Conservation (phyloP, 306 rosid genomes). For the Nissolia schottii region DNA sequence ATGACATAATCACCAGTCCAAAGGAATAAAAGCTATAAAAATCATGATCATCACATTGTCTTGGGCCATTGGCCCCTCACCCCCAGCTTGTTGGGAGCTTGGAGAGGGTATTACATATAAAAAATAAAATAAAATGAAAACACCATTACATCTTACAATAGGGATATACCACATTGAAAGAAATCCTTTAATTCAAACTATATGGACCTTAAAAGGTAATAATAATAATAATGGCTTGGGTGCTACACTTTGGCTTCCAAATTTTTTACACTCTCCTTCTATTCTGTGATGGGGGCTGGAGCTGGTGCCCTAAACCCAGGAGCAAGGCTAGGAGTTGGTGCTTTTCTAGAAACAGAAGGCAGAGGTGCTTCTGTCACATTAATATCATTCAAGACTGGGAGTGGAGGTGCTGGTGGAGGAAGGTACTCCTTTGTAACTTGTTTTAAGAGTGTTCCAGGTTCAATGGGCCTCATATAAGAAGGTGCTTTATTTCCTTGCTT, state of each 20-base stretch:
- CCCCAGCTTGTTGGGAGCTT: no score
- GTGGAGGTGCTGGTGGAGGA: constrained; percentile 70
- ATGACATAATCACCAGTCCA: no score
- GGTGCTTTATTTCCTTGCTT: constrained; percentile 28
- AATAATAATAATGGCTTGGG: background rate
- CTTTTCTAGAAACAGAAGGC: constrained; percentile 31
- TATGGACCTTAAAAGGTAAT: background rate
- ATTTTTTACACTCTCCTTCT: constrained; percentile 1
- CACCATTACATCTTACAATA: no score
- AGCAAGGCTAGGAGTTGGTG: background rate
- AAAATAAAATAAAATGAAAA: no score
- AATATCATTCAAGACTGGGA: constrained; percentile 33
- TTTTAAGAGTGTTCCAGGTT: constrained; percentile 52
- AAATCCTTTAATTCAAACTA: background rate
- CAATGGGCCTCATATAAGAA: constrained; percentile 49
- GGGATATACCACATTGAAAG: background rate
- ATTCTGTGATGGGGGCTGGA: background rate
- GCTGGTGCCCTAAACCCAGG: background rate
- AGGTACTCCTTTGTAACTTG: background rate
- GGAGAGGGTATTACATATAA: no score
- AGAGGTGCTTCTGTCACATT: constrained; percentile 71
- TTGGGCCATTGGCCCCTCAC: no score
- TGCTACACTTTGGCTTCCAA: background rate
- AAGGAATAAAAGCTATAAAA: no score
- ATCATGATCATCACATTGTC: no score